Conservation (phyloP, 768 basidiomycete genomes). For the Kwoniella newhampshirensis region DNA sequence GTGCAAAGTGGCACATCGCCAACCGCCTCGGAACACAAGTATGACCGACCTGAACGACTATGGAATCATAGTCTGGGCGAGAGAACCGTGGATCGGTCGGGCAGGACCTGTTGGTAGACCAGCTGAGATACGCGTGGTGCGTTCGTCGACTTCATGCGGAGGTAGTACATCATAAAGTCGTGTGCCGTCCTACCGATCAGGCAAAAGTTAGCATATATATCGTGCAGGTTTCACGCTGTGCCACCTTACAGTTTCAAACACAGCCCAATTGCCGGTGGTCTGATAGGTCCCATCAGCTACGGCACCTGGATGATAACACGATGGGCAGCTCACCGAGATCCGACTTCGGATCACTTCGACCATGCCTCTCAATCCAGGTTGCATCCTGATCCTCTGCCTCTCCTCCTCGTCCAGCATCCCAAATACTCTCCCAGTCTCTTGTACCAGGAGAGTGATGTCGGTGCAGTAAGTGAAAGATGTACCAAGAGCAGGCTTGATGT, state of each 20-base stretch:
- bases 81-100: slow-evolving; percentile 26
- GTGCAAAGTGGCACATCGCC: neutral
- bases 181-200: slow-evolving; percentile 43
- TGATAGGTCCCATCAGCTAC: slow-evolving; percentile 14
- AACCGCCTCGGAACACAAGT: neutral
- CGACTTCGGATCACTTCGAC: slow-evolving; percentile 50
- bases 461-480: slow-evolving; percentile 41
- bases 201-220: too few relatives aligned
- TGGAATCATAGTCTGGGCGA: slow-evolving; percentile 29
- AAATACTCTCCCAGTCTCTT: slow-evolving; percentile 46
- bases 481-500: slow-evolving; percentile 45
- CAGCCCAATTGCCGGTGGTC: slow-evolving; percentile 35
- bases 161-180: slow-evolving; percentile 33
- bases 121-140: slow-evolving; percentile 32
- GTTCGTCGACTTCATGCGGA: slow-evolving; percentile 37
- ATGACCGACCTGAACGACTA: neutral
- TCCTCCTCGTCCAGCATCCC: slow-evolving; percentile 43
- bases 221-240: too few relatives aligned
- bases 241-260: slow-evolving; percentile 34
- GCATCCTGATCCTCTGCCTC: slow-evolving; percentile 28
- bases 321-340: slow-evolving; percentile 33
- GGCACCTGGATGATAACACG: neutral
- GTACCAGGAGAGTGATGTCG: slow-evolving; percentile 45
- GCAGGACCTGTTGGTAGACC: slow-evolving; percentile 26
- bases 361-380: slow-evolving; percentile 39